Base-by-base conservation (phyloP, 2,329 filamentous ascomycete species). In the Bipolaris oryzae region DNA sequence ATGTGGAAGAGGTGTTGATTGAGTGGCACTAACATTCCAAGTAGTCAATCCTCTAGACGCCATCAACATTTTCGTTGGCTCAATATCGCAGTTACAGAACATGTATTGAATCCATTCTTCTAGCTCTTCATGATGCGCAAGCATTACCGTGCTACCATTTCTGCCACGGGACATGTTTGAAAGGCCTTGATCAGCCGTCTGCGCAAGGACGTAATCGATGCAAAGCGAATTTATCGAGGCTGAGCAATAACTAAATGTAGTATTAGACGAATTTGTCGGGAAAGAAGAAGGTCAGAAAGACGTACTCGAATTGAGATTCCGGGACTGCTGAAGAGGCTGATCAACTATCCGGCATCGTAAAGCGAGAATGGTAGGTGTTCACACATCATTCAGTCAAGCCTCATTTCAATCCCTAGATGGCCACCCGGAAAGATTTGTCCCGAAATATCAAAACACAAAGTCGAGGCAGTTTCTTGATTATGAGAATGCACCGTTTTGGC, bases 401-500 rank as follows among this genome's bases (percentile, higher is more conserved):
- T 4, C 9, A 41, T 9, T 1, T 7, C 39, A 1, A 7, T 11
- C 6, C 2, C 20, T 0, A 41, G 18, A 11, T 20, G 20, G 5
- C 20, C 21, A 13, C 18, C 7, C 13, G 39, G 18, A 25, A 21
- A 25, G 15, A 5, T 15, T 23, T 42, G 7, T 25, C 11, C 28
- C 5, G 20, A 25, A 42, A 25, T 18, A 42, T 9, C 15, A 31
- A 18, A 44, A 10, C n/a, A 16, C 21, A 15, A 3, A 28, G 15
- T 25, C 23, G 25, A 43, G 20, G 18, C 25, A 16, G 23, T 5
- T 34, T 33, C 34, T 21, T 18, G 20, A 46, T 53, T 38, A 38
- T 43, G 37, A 46, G 44, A 47, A 50, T 57, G 50, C 13, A 21
- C 50, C 47, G 43, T 55, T 50, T 39, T 34, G 23, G 48, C 43